Base-by-base conservation (phyloP, 768 basidiomycete species). In the Lentinula sp. region DNA sequence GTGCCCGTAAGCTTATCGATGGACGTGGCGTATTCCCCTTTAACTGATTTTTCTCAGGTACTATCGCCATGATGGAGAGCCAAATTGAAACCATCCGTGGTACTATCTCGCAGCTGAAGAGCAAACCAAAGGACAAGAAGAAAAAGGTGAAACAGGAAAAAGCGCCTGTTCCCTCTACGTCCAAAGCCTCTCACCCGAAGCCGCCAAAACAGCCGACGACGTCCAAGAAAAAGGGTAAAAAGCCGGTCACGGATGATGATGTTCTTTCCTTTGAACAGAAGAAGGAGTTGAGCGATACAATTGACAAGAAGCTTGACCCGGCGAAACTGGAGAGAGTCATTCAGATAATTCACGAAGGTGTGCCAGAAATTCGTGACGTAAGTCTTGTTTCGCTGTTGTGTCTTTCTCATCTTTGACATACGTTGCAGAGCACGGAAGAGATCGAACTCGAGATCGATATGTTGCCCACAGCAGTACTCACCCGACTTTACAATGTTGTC, bases 391-490 rank as follows among this genome's bases (percentile, higher is more conserved):
- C 59, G 36, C 63, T 18, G 46, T 62, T 35, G n/a, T 35, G 37
- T 7, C 67, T 62, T 23, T 65, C 37, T 62, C 60, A 62, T 62
- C 33, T 57, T 65, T n/a, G 45, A 59, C 51, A 23, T 46, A 53
- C 33, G 50, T 51, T 62, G 63, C 77, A 94, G 92, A 94, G 92
- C 73, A 91, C 90, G 50, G 94, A 98, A 74, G 97, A 99, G 77
- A 98, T 99, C 69, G 97, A 99, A 73, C 85, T 99, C 46, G 97
- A 99, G 74, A 98, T 99, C 69, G 97, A 98, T 70, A 78, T 86
- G 43, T 79, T 99, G 36, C 95, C 97, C 53, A 80, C 91, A 6
- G 73, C 83, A 35, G 95, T 97, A 49, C 84, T 98, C 57, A 90
- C 90, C 57, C 93, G 93, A 75, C 82, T 99, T 33, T 99, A 98